phyloP scores from a whole-genome alignment of 345 rosid genomes.

The Clarkia xantiana region DNA sequence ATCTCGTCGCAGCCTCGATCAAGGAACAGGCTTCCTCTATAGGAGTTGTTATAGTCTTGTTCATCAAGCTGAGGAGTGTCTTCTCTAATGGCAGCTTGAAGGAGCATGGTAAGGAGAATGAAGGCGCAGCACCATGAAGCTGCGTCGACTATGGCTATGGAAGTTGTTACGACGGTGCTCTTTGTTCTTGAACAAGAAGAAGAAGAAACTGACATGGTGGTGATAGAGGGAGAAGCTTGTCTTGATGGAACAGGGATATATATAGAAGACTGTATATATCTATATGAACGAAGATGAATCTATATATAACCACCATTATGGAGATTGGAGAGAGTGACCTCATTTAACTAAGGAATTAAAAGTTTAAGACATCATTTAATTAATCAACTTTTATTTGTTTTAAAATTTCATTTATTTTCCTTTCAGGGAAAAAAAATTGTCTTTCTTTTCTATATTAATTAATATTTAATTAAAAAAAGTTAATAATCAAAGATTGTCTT shows the following conservation, averaged over 20 bases:
- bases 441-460: no score
- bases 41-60: no score
- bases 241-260: not conserved
- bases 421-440: no score
- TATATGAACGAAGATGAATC: no score
- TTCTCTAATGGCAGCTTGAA: slow-evolving; percentile 9
- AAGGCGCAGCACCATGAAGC: slow-evolving; percentile 15
- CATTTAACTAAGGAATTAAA: no score
- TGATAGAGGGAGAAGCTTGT: not conserved
- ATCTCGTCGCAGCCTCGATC: slow-evolving; percentile 21
- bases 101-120: slow-evolving; percentile 10
- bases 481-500: no score
- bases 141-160: slow-evolving; percentile 9
- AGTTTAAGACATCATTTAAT: no score
- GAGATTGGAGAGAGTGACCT: no score
- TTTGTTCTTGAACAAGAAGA: slow-evolving; percentile 3
- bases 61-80: not conserved
- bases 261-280: not conserved
- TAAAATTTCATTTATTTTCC: no score
- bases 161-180: not conserved
- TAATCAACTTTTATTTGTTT: no score
- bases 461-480: no score
- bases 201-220: not conserved
- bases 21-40: slow-evolving; percentile 6
- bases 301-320: no score